These are phyloP conservation scores for Auricularia auricula-judae DNA, from an alignment of 768 basidiomycete species.

Conservation along the genomic window DNA sequence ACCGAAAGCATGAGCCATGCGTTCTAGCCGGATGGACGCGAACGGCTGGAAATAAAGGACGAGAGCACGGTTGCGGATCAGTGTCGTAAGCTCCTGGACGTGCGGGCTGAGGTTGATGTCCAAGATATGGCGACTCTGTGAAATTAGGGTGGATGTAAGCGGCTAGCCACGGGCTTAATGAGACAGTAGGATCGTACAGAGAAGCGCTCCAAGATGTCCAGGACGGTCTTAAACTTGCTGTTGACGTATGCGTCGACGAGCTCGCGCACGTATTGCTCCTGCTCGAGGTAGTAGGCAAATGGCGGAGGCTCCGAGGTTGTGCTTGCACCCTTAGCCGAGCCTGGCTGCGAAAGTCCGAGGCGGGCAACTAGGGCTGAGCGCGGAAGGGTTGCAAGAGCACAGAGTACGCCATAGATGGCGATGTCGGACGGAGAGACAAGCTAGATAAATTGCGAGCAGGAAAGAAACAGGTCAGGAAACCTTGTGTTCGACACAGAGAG, in stretches of 20 bases:
- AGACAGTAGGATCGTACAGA: slow-evolving; percentile 35
- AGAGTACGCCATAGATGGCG: slow-evolving; percentile 76
- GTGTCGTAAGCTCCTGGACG: slow-evolving; percentile 47
- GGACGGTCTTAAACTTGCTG: slow-evolving; percentile 75
- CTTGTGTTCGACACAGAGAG: background rate
- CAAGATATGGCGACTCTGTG: slow-evolving; percentile 61
- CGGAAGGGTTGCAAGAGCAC: slow-evolving; percentile 67
- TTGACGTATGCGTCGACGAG: slow-evolving; percentile 77
- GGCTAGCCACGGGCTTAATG: background rate
- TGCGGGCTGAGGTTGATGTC: slow-evolving; percentile 72
- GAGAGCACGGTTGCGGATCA: slow-evolving; percentile 69
- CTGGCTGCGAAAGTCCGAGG: slow-evolving; percentile 9
- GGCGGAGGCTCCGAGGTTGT: slow-evolving; percentile 25
- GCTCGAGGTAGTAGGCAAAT: slow-evolving; percentile 72
- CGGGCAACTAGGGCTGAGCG: slow-evolving; percentile 57
- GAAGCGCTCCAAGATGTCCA: slow-evolving; percentile 61
- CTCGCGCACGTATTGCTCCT: slow-evolving; percentile 79
- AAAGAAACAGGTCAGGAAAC: slow-evolving; percentile 14
- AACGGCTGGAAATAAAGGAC: slow-evolving; percentile 89
- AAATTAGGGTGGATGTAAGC: background rate
- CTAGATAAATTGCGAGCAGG: slow-evolving; percentile 23
- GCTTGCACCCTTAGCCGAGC: slow-evolving; percentile 41
- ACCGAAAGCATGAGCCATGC: slow-evolving; percentile 82
- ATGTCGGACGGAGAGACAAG: slow-evolving; percentile 75
- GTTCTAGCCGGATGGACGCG: slow-evolving; percentile 67